phyloP scores from a whole-genome alignment of 2,329 filamentous ascomycete genomes.

The Beauveria medogensis region DNA sequence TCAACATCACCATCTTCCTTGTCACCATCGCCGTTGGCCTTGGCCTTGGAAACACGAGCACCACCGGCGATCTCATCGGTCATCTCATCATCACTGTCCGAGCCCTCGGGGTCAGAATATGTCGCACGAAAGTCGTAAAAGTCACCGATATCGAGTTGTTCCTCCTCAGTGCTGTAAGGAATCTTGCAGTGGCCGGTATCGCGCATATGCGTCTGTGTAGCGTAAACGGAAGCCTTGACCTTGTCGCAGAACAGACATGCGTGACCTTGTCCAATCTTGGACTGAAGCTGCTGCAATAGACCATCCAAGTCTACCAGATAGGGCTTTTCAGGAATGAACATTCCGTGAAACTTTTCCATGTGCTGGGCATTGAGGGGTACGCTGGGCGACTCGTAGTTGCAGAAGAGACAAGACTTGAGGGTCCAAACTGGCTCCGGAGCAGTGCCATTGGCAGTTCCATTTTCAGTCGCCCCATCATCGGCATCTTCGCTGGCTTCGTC shows the following conservation, averaged over 20 bases:
- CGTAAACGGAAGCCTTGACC: conserved; percentile 66
- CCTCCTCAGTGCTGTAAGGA: conserved; percentile 77
- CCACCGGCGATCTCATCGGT: conserved; percentile 55
- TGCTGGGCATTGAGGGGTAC: conserved; percentile 71
- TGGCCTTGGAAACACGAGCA: conserved; percentile 44
- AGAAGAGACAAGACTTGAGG: conserved; percentile 70
- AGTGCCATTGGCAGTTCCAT: conserved; percentile 27
- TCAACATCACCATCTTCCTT: conserved; percentile 44
- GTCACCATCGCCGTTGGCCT: conserved; percentile 39
- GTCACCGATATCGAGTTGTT: conserved; percentile 89
- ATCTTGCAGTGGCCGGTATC: conserved; percentile 97
- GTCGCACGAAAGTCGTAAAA: conserved; percentile 96
- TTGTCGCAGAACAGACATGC: conserved; percentile 88
- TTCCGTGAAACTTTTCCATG: conserved; percentile 88
- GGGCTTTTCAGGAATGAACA: conserved; percentile 87
- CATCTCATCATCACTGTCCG: conserved; percentile 45
- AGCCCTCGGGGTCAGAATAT: conserved; percentile 74
- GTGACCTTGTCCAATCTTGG: conserved; percentile 70
- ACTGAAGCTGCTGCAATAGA: conserved; percentile 67
- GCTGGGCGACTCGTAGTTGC: conserved; percentile 74
- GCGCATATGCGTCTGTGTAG: conserved; percentile 92
- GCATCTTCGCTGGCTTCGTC: conserved; percentile 43
- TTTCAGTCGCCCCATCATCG: conserved; percentile 30
- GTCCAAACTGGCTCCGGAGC: conserved; percentile 32
- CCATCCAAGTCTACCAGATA: conserved; percentile 80